Conservation (phyloP, 768 basidiomycete species). For the Boletus pseudo-olivaceus region DNA sequence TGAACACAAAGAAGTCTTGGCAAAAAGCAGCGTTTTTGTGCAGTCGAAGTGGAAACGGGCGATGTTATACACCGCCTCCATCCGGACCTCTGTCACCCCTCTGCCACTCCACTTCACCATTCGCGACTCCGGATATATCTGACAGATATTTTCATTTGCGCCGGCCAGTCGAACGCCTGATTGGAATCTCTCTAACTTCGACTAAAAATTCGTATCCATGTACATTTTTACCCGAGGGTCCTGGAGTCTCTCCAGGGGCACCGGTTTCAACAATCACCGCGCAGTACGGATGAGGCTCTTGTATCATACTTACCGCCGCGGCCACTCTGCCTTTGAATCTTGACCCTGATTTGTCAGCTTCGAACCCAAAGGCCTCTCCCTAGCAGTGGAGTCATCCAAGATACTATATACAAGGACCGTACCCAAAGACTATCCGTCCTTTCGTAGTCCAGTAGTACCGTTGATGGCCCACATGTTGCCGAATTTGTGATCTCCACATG, state of each 20-base stretch:
- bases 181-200: too few relatives aligned
- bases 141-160: background rate
- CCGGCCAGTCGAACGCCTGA: too few relatives aligned
- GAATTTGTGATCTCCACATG: background rate
- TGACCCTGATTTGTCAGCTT: too few relatives aligned
- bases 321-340: too few relatives aligned
- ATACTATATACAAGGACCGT: too few relatives aligned
- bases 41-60: conserved; percentile 26
- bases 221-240: background rate
- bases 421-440: too few relatives aligned
- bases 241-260: background rate
- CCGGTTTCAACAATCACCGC: background rate
- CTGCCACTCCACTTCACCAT: conserved; percentile 5
- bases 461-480: background rate
- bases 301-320: too few relatives aligned
- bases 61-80: conserved; percentile 33
- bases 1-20: conserved; percentile 7
- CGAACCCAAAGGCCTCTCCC: too few relatives aligned
- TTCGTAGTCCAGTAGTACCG: background rate
- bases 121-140: background rate
- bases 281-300: too few relatives aligned
- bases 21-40: conserved; percentile 25
- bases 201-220: background rate
- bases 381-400: too few relatives aligned
- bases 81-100: conserved; percentile 30